Evolutionary conservation across 306 rosid species (phyloP), one percentile per base, ranked within the genome.

Genomic region (Potentilla sterilis): DNA sequence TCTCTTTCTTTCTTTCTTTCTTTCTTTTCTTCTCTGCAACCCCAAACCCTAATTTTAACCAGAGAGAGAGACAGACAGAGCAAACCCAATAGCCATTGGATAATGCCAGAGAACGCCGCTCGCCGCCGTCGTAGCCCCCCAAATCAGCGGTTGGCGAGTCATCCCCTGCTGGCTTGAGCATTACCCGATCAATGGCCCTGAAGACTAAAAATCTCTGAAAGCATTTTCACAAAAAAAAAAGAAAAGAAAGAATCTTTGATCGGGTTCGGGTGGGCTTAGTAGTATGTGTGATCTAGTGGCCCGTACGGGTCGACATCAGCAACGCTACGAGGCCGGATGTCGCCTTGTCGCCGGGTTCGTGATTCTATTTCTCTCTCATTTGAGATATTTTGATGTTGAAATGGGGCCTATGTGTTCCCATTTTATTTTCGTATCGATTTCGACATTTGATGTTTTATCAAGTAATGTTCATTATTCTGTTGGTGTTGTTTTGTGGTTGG

Each of bases 291-390:
- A 81, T 72, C 80, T 91, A 82, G 97, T 91, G 81, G 97, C 97
- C 77, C 97, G 97, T 63, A 91, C 97, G 84, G 97, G 97, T 78
- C 93, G 97, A 78, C 92, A 81, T 74, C 97, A 86, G 70, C 97
- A 91, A 78, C 90, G 92, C 9, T 91, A 91, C 85, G 92, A 91
- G 83, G 74, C 78, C 43, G 97, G 97, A 47, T 87, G 77, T 83
- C 97, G 97, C 77, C 97, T 91, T 81, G 89, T 91, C 63, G 87
- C 97, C n/a, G 97, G 97, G 97, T 91, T 87, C 75, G 52, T 44
- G 9, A 59, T 46, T 59, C 64, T 57, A 35, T 5, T 5, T 9
- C 40, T 70, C 19, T 41, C 51, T 4, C 28, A 13, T 47, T 40
- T 16, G 28, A 2, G 18, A 0, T 74, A 8, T 43, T 15, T 18